Evolutionary conservation across 2,329 filamentous ascomycete genomes (phyloP).

Genomic region (Fusarium sp.): DNA sequence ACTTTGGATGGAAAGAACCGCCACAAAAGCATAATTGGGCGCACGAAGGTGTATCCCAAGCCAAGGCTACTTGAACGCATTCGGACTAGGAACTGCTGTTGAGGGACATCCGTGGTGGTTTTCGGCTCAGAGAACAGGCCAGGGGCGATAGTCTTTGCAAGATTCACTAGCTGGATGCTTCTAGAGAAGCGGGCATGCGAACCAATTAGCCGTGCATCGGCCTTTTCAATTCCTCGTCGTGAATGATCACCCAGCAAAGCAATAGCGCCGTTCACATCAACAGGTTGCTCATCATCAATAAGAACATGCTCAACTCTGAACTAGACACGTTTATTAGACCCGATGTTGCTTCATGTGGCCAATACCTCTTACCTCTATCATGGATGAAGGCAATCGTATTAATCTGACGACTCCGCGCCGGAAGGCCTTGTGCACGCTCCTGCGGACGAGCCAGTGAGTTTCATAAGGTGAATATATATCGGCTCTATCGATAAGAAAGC

Average conservation of each 20-base stretch:
- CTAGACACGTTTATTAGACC: not conserved
- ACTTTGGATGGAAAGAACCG: not conserved
- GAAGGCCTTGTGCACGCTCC: not conserved
- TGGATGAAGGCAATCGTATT: not conserved
- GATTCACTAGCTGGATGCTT: not conserved
- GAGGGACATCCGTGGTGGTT: no score
- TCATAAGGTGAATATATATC: not conserved
- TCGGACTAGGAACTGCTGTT: no score
- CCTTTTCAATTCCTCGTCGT: not conserved
- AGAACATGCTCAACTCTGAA: not conserved
- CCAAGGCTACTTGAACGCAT: not conserved
- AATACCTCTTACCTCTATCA: not conserved
- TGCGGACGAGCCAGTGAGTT: not conserved
- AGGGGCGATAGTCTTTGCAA: not conserved
- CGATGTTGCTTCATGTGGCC: rapidly evolving
- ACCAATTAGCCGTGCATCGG: not conserved
- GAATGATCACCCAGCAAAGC: not conserved
- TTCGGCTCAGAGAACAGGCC: not conserved
- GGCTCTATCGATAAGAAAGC: not conserved
- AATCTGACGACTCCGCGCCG: not conserved
- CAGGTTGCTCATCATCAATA: not conserved
- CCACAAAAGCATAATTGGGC: not conserved
- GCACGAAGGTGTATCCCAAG: not conserved
- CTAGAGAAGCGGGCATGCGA: not conserved
- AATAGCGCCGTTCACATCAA: rapidly evolving